These are phyloP conservation scores for Termitomyces titanicus DNA, from an alignment of 768 basidiomycete genomes.

Conservation along the genomic window DNA sequence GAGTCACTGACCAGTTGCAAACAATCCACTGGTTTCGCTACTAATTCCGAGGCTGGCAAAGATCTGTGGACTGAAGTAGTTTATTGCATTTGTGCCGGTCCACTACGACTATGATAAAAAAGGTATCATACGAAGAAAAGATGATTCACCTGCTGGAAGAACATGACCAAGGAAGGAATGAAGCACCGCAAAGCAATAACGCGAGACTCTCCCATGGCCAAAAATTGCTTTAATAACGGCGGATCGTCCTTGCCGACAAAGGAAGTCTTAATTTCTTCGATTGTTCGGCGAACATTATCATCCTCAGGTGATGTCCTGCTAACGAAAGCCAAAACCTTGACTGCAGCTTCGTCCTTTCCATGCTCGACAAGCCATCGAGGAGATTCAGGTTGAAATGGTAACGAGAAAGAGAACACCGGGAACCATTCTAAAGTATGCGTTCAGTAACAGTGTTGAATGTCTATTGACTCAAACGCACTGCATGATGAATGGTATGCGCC, in stretches of 20 bases:
- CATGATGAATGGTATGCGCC: conserved; percentile 50
- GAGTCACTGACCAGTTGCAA: conserved; percentile 41
- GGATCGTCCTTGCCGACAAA: conserved; percentile 37
- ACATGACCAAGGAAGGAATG: conserved; percentile 44
- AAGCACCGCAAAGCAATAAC: conserved; percentile 38
- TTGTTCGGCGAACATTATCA: conserved; percentile 27
- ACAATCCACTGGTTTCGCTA: conserved; percentile 37
- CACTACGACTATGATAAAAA: conserved; percentile 28
- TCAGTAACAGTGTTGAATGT: not conserved
- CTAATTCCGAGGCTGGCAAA: conserved; percentile 46
- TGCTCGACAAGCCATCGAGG: conserved; percentile 55
- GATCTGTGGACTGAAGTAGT: conserved; percentile 51
- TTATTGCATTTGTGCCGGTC: conserved; percentile 54
- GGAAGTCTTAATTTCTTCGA: conserved; percentile 47
- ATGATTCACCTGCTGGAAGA: conserved; percentile 32
- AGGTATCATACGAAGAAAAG: not conserved
- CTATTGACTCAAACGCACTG: conserved; percentile 27
- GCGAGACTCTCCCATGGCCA: conserved; percentile 41
- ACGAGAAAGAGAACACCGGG: conserved; percentile 47
- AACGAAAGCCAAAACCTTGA: conserved; percentile 33
- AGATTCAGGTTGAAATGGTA: conserved; percentile 47
- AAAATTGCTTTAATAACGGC: conserved; percentile 32
- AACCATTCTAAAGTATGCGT: conserved; percentile 27
- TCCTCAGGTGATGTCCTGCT: conserved; percentile 29
- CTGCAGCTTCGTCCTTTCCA: conserved; percentile 37